Evolutionary conservation across 2,329 filamentous ascomycete genomes (phyloP).

Genomic region (Cladophialophora psammophila): DNA sequence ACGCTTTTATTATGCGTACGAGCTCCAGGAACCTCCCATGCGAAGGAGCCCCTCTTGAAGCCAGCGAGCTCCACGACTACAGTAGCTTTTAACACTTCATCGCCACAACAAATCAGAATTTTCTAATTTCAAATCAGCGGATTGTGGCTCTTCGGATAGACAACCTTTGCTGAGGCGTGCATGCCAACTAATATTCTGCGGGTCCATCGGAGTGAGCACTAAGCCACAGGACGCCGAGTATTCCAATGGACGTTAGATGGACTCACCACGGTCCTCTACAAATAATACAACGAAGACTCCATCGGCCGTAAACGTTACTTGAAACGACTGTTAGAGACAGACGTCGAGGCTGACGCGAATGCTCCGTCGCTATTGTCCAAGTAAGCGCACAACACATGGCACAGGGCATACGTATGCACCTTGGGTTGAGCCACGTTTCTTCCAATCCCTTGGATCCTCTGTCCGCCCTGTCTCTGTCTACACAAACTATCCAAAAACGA

Average conservation of each 20-base stretch:
- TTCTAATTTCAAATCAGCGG: neutral
- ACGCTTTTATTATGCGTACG: neutral
- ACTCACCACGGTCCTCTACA: neutral
- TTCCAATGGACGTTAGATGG: neutral
- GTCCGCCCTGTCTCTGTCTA: neutral
- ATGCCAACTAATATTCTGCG: neutral
- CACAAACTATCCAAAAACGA: neutral
- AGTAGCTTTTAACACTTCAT: neutral
- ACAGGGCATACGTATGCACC: neutral
- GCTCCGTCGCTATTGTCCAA: neutral
- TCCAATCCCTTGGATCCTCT: neutral
- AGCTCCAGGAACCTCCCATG: neutral
- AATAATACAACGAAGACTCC: neutral
- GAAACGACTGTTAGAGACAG: neutral
- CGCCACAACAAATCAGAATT: neutral
- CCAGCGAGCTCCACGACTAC: neutral
- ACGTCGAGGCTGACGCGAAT: neutral
- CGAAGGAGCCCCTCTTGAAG: neutral
- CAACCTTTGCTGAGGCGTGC: neutral
- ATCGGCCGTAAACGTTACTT: neutral
- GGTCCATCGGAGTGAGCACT: conserved; percentile 1
- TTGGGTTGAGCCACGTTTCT: neutral
- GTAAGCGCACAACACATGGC: neutral
- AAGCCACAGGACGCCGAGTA: neutral
- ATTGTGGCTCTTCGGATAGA: neutral